A percentile compares a stretch with the other conserved stretches of the same genome.
phyloP scores from a whole-genome alignment of 2,329 filamentous ascomycete species.

The Talaromyces islandicus region DNA sequence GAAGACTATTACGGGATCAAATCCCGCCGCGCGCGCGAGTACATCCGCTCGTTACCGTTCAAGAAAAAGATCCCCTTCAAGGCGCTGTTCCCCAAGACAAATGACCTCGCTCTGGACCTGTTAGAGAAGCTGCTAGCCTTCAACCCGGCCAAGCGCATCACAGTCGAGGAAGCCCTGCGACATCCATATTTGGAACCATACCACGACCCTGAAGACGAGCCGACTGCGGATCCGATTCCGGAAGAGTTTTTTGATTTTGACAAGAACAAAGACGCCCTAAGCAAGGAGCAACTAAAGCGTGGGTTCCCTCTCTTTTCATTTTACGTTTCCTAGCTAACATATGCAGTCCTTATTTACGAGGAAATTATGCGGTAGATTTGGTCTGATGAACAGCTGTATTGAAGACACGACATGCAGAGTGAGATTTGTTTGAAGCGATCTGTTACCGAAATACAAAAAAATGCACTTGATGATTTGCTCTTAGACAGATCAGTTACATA shows the following conservation, averaged over 20 bases:
- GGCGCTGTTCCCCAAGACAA: conserved; percentile 97
- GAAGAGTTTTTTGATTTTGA: conserved; percentile 99
- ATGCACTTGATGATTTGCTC: background rate
- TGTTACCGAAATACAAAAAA: background rate
- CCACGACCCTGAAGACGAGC: conserved; percentile 97
- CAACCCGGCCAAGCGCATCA: conserved; percentile 98
- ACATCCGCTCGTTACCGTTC: conserved; percentile 95
- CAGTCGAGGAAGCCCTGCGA: conserved; percentile 92
- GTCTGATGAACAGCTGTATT: background rate
- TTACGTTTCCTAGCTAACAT: background rate
- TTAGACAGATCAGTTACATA: background rate
- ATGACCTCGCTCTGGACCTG: conserved; percentile 88
- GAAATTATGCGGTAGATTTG: conserved; percentile 74
- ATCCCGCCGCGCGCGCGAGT: conserved; percentile 91
- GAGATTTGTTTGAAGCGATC: background rate
- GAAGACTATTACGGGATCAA: conserved; percentile 99
- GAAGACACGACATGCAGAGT: background rate
- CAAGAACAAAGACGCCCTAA: conserved; percentile 98
- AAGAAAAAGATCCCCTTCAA: conserved; percentile 99
- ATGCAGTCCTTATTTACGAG: conserved; percentile 70
- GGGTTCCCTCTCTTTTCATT: conserved; percentile 19
- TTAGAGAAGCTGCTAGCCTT: conserved; percentile 95
- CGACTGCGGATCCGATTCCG: conserved; percentile 90
- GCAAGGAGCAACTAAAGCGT: conserved; percentile 97
- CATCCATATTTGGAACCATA: conserved; percentile 98